Conservation (phyloP, 352 stramenopile genomes). For the Globisporangium iwayamae region DNA sequence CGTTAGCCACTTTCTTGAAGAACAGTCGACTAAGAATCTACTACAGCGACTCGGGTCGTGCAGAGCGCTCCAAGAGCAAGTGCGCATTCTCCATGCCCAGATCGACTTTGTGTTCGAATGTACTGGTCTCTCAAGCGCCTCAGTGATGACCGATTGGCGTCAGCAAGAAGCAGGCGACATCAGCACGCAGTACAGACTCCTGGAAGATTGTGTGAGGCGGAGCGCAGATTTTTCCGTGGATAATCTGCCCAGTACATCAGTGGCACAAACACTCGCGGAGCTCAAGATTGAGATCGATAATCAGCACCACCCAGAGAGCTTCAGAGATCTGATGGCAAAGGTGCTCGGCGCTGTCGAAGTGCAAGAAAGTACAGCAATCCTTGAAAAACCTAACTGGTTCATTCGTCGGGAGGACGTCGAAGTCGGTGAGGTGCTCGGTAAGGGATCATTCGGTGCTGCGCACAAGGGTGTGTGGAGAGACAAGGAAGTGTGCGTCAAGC, state of each 20-base stretch:
- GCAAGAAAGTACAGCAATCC: background rate
- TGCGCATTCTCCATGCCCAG: background rate
- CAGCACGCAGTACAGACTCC: slow-evolving; percentile 1
- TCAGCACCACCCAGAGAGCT: too few relatives aligned
- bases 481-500: slow-evolving; percentile 35
- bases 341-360: too few relatives aligned
- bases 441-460: slow-evolving; percentile 13
- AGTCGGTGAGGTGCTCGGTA: slow-evolving; percentile 20
- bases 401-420: slow-evolving; percentile 24
- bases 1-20: background rate
- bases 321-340: too few relatives aligned
- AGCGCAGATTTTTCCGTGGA: background rate
- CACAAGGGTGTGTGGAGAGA: slow-evolving; percentile 28
- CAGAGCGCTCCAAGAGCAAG: background rate
- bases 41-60: background rate
- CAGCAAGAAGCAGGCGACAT: slow-evolving; percentile 3
- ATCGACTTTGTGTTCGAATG: background rate
- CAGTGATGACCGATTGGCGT: background rate
- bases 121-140: background rate
- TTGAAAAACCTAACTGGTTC: slow-evolving; percentile 15
- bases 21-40: background rate
- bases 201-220: background rate
- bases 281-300: background rate
- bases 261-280: background rate
- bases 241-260: background rate